Percentiles rank a stretch among this genome's conserved stretches.
phyloP scores from a whole-genome alignment of 75 land plant genomes.

The Selaginella moellendorffii region DNA sequence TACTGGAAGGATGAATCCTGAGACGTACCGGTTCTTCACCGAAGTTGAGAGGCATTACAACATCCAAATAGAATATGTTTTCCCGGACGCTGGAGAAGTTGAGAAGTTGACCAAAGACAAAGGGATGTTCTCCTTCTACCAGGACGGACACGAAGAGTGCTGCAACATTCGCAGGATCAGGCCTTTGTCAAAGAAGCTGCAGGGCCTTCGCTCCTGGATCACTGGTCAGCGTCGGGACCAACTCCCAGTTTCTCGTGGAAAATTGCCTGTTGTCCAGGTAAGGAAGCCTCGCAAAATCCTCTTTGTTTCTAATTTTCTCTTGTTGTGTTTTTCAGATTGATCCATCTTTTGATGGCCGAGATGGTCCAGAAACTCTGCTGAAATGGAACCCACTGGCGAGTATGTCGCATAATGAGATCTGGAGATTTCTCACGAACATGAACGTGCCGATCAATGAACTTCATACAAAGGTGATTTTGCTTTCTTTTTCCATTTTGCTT shows the following conservation, averaged over 20 bases:
- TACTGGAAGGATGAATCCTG: slow-evolving; percentile 75
- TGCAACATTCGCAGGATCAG: slow-evolving; percentile 76
- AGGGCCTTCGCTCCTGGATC: slow-evolving; percentile 80
- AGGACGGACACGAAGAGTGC: slow-evolving; percentile 93
- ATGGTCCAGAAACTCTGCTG: slow-evolving; percentile 71
- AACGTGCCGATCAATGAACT: slow-evolving; percentile 73
- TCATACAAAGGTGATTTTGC: slow-evolving; percentile 42
- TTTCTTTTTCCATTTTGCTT: neutral
- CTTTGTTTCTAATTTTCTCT: neutral
- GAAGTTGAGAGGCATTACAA: slow-evolving; percentile 79
- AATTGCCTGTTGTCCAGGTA: slow-evolving; percentile 80
- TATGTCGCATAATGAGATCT: slow-evolving; percentile 54
- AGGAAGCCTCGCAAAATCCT: neutral
- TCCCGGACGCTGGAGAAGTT: slow-evolving; percentile 83
- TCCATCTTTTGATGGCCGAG: slow-evolving; percentile 77
- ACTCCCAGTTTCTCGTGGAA: slow-evolving; percentile 74
- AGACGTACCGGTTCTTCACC: slow-evolving; percentile 60
- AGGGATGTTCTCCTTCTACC: slow-evolving; percentile 87
- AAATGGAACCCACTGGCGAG: slow-evolving; percentile 90
- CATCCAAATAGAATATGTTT: slow-evolving; percentile 84
- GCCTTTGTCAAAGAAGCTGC: slow-evolving; percentile 61
- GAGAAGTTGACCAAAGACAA: slow-evolving; percentile 63
- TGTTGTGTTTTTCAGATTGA: slow-evolving; percentile 28
- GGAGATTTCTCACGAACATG: slow-evolving; percentile 72
- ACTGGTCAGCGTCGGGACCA: slow-evolving; percentile 95